phyloP scores from a whole-genome alignment of 1,284 basidiomycete species.

The Cryptococcus amylolentus region DNA sequence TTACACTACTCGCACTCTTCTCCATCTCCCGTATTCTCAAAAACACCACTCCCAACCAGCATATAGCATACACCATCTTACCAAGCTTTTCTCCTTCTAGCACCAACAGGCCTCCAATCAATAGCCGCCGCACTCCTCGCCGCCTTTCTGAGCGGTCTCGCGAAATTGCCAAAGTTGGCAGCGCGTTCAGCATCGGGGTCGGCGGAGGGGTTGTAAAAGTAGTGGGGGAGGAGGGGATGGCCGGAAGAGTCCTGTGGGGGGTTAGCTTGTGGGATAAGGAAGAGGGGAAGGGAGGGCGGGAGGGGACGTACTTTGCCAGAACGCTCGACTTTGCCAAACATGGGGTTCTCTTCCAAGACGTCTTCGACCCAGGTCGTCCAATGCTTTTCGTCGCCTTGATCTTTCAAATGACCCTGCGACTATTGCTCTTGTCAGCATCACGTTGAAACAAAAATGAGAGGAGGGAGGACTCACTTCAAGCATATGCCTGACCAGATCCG shows the following conservation, averaged over 20 bases:
- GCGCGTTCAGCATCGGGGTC: constrained; percentile 46
- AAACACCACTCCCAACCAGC: not conserved
- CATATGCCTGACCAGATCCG: constrained; percentile 48
- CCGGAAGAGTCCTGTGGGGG: constrained; percentile 44
- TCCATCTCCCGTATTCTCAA: not conserved
- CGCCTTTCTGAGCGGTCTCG: constrained; percentile 46
- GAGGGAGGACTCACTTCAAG: constrained; percentile 39
- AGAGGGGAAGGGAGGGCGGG: not conserved
- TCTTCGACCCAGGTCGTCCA: constrained; percentile 43
- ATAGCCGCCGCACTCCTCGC: constrained; percentile 49
- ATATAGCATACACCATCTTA: constrained; percentile 7
- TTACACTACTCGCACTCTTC: not conserved
- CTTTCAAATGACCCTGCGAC: constrained; percentile 44
- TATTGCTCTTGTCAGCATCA: constrained; percentile 10
- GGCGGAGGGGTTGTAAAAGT: constrained; percentile 46
- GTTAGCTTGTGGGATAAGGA: not conserved
- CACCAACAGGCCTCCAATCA: constrained; percentile 49
- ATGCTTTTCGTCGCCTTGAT: constrained; percentile 31
- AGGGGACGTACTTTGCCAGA: constrained; percentile 42
- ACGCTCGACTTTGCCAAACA: constrained; percentile 50
- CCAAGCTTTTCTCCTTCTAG: constrained; percentile 27
- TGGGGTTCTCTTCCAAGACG: constrained; percentile 38
- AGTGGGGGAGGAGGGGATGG: constrained; percentile 47
- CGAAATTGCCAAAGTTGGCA: constrained; percentile 46
- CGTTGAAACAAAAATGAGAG: not conserved